These are phyloP conservation scores for Bassia scoparia DNA, from an alignment of 148 eudicot genomes.

Conservation along the genomic window DNA sequence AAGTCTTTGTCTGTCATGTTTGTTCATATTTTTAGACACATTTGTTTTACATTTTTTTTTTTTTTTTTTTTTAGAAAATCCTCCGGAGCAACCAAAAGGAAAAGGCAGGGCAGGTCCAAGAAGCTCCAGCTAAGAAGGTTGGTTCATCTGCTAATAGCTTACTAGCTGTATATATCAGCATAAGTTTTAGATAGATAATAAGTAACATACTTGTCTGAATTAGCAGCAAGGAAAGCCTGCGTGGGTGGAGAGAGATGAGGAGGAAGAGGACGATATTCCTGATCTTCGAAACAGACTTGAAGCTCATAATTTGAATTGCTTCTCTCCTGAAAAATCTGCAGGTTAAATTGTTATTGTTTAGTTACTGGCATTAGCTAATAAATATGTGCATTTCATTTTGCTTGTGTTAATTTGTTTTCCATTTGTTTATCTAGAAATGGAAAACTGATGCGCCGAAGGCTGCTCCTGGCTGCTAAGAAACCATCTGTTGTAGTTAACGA, in stretches of 20 bases:
- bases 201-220: neutral
- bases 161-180: neutral
- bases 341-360: conserved; percentile 31
- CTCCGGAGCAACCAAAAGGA: conserved; percentile 41
- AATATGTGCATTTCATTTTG: neutral
- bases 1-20: neutral
- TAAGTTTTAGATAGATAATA: neutral
- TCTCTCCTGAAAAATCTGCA: conserved; percentile 71
- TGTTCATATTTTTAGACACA: neutral
- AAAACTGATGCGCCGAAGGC: conserved; percentile 39
- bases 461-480: conserved; percentile 42
- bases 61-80: conserved; percentile 43
- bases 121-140: conserved; percentile 70
- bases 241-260: conserved; percentile 39
- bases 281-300: conserved; percentile 59
- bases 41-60: neutral
- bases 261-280: conserved; percentile 48
- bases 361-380: no score
- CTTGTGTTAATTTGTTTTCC: neutral
- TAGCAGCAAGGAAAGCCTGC: conserved; percentile 37
- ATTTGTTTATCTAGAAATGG: conserved; percentile 40
- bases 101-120: conserved; percentile 55
- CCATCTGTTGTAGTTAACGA: conserved; percentile 31
- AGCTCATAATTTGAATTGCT: conserved; percentile 64
- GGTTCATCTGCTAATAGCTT: neutral